Conservation (phyloP, 345 rosid genomes). For the Moricandia moricandioides region DNA sequence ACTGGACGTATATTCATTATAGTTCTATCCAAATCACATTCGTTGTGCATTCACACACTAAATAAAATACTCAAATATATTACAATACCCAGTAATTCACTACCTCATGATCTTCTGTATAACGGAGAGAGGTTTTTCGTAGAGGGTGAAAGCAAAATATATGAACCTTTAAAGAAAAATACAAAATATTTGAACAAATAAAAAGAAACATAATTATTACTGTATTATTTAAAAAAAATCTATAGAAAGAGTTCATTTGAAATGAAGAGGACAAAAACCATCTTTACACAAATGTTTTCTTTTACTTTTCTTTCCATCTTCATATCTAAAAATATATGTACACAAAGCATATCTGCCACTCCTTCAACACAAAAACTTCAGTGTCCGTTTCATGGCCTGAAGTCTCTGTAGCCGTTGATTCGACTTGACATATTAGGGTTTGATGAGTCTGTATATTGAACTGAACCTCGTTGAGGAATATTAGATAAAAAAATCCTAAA, state of each 20-base stretch:
- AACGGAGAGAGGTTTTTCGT: neutral
- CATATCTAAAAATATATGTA: neutral
- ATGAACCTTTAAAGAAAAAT: neutral
- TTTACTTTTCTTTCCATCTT: neutral
- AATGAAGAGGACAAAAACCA: neutral
- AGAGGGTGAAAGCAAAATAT: neutral
- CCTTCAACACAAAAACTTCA: constrained; percentile 33
- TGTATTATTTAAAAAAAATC: neutral
- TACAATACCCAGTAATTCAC: neutral
- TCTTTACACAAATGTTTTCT: constrained; percentile 17
- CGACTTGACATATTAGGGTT: constrained; percentile 59
- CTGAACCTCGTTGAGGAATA: too few relatives aligned
- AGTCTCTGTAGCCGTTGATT: constrained; percentile 58
- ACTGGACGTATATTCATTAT: neutral
- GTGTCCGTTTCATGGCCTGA: constrained; percentile 72
- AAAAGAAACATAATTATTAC: neutral
- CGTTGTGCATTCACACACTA: neutral
- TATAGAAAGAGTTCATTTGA: constrained; percentile 11
- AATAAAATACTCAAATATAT: neutral
- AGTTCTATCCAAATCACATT: neutral
- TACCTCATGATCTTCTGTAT: neutral
- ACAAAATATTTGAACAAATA: too few relatives aligned
- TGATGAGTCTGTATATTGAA: neutral
- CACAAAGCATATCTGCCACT: constrained; percentile 5
- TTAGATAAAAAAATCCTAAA: too few relatives aligned